phyloP scores from a whole-genome alignment of 2,329 filamentous ascomycete genomes.

The Drechslera avenae region DNA sequence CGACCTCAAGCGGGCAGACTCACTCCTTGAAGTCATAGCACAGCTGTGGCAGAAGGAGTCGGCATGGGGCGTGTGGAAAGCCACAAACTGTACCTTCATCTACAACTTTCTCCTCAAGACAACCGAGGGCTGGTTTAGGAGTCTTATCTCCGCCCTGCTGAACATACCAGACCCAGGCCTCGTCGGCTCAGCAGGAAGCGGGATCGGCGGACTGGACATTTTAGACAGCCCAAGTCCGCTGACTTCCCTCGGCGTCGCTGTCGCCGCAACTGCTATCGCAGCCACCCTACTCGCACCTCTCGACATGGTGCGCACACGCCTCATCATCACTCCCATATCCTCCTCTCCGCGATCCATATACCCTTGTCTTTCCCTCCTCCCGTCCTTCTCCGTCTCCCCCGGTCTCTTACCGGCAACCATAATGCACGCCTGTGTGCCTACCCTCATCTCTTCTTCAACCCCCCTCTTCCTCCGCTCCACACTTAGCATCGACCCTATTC shows the following conservation, averaged over 20 bases:
- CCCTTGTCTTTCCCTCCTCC: constrained; percentile 75
- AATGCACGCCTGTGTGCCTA: constrained; percentile 82
- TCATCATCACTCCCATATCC: constrained; percentile 83
- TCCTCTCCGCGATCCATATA: constrained; percentile 77
- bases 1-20: constrained; percentile 73
- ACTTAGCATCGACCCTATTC: constrained; percentile 79
- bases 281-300: constrained; percentile 83
- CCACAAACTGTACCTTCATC: constrained; percentile 88
- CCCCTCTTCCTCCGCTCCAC: constrained; percentile 86
- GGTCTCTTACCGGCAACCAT: constrained; percentile 81
- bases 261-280: constrained; percentile 69
- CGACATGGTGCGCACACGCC: constrained; percentile 83
- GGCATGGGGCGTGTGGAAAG: constrained; percentile 91
- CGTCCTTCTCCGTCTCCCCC: constrained; percentile 70
- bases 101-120: constrained; percentile 86
- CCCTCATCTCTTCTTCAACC: constrained; percentile 78
- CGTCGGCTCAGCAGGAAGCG: constrained; percentile 49
- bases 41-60: constrained; percentile 90
- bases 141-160: constrained; percentile 85
- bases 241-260: constrained; percentile 76
- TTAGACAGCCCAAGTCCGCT: constrained; percentile 82
- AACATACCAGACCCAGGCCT: constrained; percentile 83
- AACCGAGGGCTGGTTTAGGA: constrained; percentile 89
- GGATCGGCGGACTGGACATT: constrained; percentile 73
- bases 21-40: constrained; percentile 82